Evolutionary conservation across 768 basidiomycete species (phyloP), one percentile per base, ranked within the genome.

Genomic region (Auricularia sp.): DNA sequence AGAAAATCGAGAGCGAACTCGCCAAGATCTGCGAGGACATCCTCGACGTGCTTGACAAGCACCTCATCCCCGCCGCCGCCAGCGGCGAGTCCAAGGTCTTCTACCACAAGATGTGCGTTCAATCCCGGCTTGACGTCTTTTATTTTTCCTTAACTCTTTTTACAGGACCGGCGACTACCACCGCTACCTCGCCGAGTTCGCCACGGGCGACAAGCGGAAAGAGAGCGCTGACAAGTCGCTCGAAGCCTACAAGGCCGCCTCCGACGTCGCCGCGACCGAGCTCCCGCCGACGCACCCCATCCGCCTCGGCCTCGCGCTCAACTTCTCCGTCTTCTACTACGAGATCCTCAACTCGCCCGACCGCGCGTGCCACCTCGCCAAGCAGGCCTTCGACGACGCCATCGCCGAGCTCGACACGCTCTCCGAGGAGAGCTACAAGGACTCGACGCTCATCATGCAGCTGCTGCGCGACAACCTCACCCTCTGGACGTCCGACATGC

Each of bases 321-420:
- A 94, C 78, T 93, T 95, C 77, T 87, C 91, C 21, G 93, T 95
- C 61, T 95, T 90, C 79, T 93, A 90, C 74, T 92, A 91, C 73
- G 87, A 94, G 73, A 90, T 93, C 70, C 82, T 85, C 68, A 86
- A 87, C 74, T 89, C 87, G 72, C 90, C 93, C 29, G 89, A 91
- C 71, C 81, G 89, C 67, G 92, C 92, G 39, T 93, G 91, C 74
- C 88, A 90, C 73, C 80, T 94, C 65, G 92, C 91, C 61, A 94
- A 94, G 77, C 89, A 91, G 72, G 93, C 92, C 3, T 93, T 95
- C 73, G 93, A 95, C 74, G 90, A 93, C 70, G 93, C 92, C 6
- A 85, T 95, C 64, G 79, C 83, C 65, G 85, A 87, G 72, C 77
- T 90, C 71, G 83, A 80, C 75, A 80, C 80, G 61, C 75, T 82